These are phyloP conservation scores for Chrysanthemum lavandulifolium DNA, from an alignment of 129 eudicot species.

Conservation along the genomic window DNA sequence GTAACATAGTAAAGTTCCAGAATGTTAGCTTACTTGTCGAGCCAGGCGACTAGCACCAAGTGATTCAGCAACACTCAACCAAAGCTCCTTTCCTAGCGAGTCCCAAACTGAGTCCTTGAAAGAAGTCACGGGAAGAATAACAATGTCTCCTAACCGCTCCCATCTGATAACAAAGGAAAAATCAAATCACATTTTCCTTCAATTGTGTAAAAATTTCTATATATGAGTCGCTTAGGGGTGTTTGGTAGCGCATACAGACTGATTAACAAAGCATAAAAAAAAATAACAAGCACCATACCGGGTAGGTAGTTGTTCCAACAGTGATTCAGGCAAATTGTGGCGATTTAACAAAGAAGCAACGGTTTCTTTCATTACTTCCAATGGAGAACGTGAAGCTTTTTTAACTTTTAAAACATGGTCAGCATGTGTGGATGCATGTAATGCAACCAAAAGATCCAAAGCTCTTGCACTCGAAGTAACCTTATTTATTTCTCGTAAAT, in stretches of 20 bases:
- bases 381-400: constrained; percentile 65
- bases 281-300: constrained; percentile 37
- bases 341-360: constrained; percentile 55
- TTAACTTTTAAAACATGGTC: constrained; percentile 62
- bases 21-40: constrained; percentile 70
- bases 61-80: constrained; percentile 74
- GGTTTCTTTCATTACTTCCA: constrained; percentile 61
- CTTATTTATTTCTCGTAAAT: constrained; percentile 30
- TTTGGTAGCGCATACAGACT: not conserved
- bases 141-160: constrained; percentile 92
- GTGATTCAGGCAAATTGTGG: constrained; percentile 48
- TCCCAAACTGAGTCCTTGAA: constrained; percentile 80
- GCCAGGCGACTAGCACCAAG: constrained; percentile 89
- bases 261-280: not conserved
- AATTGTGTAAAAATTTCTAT: not conserved
- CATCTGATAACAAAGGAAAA: constrained; percentile 49
- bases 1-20: not conserved
- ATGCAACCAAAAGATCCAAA: constrained; percentile 48
- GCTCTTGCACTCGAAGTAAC: constrained; percentile 47
- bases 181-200: not conserved
- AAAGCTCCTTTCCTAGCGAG: constrained; percentile 58
- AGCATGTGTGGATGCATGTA: constrained; percentile 51
- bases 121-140: constrained; percentile 75
- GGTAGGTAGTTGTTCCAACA: constrained; percentile 75
- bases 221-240: not conserved